A percentile compares a stretch with the other conserved stretches of the same genome.
These are phyloP conservation scores for Arabidopsis hybrid DNA, from an alignment of 441 rosid species.

Conservation along the genomic window DNA sequence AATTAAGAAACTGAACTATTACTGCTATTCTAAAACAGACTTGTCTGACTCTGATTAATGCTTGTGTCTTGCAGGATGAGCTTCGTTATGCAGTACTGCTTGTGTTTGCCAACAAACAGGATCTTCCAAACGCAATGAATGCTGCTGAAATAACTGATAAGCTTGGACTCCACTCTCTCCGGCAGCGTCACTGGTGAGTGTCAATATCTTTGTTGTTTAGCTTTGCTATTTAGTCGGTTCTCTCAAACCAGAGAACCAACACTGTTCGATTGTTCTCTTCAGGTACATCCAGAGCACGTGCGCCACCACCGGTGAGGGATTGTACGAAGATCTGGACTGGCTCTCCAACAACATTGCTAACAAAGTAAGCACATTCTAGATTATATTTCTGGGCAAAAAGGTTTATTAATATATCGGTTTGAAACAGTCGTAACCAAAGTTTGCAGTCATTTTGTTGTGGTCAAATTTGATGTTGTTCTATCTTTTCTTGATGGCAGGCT, in stretches of 20 bases:
- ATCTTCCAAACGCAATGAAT: conserved; percentile 84
- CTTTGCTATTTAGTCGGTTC: conserved; percentile 2
- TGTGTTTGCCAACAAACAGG: conserved; percentile 81
- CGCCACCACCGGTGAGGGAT: conserved; percentile 61
- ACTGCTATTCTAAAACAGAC: neutral
- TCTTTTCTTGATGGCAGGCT: conserved; percentile 29
- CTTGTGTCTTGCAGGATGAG: conserved; percentile 56
- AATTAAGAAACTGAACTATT: neutral
- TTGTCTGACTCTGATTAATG: neutral
- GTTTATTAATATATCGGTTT: neutral
- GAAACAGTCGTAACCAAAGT: neutral
- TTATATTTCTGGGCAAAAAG: neutral
- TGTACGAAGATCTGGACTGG: conserved; percentile 75
- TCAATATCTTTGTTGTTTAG: neutral
- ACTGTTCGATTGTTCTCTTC: conserved; percentile 17
- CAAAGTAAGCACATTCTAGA: conserved; percentile 54
- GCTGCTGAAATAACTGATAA: conserved; percentile 80
- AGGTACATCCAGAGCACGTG: conserved; percentile 75
- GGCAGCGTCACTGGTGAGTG: conserved; percentile 70
- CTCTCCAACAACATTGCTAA: conserved; percentile 68
- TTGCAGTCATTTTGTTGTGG: neutral
- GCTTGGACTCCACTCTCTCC: conserved; percentile 46
- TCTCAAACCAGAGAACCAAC: neutral
- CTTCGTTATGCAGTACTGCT: conserved; percentile 78
- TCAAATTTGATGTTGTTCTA: conserved; percentile 23